phyloP scores from a whole-genome alignment of 495 filamentous ascomycete species.

The Usnea hakonensis region DNA sequence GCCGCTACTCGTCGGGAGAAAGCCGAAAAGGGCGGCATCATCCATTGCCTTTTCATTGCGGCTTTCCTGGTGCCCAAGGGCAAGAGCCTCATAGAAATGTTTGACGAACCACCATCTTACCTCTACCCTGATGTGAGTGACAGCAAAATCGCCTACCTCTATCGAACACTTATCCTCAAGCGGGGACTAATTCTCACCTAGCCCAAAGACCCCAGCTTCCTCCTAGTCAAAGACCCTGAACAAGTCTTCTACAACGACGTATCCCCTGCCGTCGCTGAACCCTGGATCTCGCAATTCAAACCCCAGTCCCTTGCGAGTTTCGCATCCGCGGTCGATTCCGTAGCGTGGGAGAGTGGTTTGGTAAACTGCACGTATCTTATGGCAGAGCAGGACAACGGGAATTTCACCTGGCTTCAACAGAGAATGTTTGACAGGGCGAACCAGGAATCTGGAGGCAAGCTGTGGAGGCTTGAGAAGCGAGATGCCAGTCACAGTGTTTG shows the following conservation, averaged over 20 bases:
- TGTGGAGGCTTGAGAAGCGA: slow-evolving; percentile 23
- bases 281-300: slow-evolving; percentile 16
- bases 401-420: slow-evolving; percentile 27
- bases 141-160: not conserved
- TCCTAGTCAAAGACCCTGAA: slow-evolving; percentile 13
- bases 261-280: slow-evolving; percentile 23
- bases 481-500: slow-evolving; percentile 29
- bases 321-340: slow-evolving; percentile 25
- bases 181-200: not conserved
- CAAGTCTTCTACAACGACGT: slow-evolving; percentile 28
- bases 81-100: not conserved
- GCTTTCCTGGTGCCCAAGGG: slow-evolving; percentile 29
- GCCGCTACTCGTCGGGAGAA: slow-evolving; percentile 20
- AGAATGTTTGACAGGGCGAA: slow-evolving; percentile 11
- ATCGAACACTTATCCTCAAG: not conserved
- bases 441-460: slow-evolving; percentile 24
- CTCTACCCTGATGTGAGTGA: not conserved
- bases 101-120: not conserved
- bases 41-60: slow-evolving; percentile 29
- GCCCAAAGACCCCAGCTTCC: not conserved
- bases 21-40: slow-evolving; percentile 25
- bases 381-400: slow-evolving; percentile 29
- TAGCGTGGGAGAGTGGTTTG: slow-evolving; percentile 26
- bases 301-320: slow-evolving; percentile 20
- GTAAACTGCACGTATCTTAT: slow-evolving; percentile 28